phyloP scores from a whole-genome alignment of 139 green algal genomes.

The Pseudopediastrum boryanum region DNA sequence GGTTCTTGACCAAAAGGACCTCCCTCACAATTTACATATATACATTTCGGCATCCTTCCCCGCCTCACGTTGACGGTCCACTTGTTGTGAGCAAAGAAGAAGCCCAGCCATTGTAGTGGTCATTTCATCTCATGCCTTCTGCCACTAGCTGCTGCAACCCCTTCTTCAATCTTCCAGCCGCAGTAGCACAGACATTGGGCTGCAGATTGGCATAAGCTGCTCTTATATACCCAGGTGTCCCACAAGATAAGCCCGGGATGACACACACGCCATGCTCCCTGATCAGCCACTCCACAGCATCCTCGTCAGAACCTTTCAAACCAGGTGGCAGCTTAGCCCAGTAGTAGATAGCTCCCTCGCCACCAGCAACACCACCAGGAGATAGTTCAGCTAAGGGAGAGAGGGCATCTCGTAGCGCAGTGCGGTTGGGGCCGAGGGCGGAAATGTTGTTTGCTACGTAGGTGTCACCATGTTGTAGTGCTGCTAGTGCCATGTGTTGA shows the following conservation, averaged over 20 bases:
- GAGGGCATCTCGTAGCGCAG: constrained; percentile 68
- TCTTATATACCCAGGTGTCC: constrained; percentile 64
- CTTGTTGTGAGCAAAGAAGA: too few relatives aligned
- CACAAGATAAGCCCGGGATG: constrained; percentile 87
- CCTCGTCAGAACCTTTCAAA: constrained; percentile 62
- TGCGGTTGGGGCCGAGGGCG: constrained; percentile 53
- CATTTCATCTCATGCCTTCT: too few relatives aligned
- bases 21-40: too few relatives aligned
- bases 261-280: constrained; percentile 84
- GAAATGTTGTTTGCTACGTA: constrained; percentile 62
- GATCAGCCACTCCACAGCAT: constrained; percentile 87
- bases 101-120: too few relatives aligned
- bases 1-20: too few relatives aligned
- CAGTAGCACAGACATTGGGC: constrained; percentile 61
- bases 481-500: constrained; percentile 76
- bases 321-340: constrained; percentile 78
- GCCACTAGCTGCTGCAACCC: constrained; percentile 77
- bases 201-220: constrained; percentile 84
- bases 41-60: too few relatives aligned
- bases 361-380: constrained; percentile 55
- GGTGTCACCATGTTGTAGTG: constrained; percentile 51
- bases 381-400: constrained; percentile 51
- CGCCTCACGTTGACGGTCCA: too few relatives aligned
- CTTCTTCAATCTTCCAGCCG: constrained; percentile 69
- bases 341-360: constrained; percentile 93